phyloP scores from a whole-genome alignment of 306 rosid genomes.

The Cicer cuneatum region DNA sequence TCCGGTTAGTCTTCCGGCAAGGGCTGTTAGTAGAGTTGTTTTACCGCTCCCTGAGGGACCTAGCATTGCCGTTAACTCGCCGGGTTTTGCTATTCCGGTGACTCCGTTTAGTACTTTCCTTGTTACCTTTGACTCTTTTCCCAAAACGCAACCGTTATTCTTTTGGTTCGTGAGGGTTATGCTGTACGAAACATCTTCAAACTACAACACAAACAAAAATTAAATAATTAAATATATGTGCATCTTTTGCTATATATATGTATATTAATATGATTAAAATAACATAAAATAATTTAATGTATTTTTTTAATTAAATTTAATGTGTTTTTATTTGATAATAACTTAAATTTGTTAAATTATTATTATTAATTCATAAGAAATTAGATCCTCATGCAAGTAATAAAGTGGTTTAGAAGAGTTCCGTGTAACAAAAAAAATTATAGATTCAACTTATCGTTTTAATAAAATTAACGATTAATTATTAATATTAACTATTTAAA shows the following conservation, averaged over 20 bases:
- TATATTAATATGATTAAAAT: no score
- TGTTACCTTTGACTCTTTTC: slow-evolving; percentile 51
- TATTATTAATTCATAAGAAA: no score
- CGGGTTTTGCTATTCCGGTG: slow-evolving; percentile 69
- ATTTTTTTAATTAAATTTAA: no score
- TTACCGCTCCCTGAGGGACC: slow-evolving; percentile 96
- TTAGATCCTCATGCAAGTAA: no score
- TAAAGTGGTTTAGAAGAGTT: no score
- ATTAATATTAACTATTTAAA: no score
- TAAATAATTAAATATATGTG: background rate
- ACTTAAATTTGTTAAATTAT: no score
- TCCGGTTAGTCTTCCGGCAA: slow-evolving; percentile 66
- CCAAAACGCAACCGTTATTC: slow-evolving; percentile 43
- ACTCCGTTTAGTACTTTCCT: slow-evolving; percentile 61
- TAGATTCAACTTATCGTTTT: no score
- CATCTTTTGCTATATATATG: background rate
- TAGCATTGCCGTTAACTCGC: slow-evolving; percentile 84
- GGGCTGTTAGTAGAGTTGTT: slow-evolving; percentile 77
- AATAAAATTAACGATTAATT: no score
- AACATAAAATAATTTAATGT: no score
- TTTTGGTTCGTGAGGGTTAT: slow-evolving; percentile 47
- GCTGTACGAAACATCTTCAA: slow-evolving; percentile 72
- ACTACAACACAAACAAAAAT: slow-evolving; percentile 52
- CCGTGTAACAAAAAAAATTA: no score
- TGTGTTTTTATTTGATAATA: no score